Conservation (phyloP, 75 land plant genomes). For the Sequoia sempervirens region DNA sequence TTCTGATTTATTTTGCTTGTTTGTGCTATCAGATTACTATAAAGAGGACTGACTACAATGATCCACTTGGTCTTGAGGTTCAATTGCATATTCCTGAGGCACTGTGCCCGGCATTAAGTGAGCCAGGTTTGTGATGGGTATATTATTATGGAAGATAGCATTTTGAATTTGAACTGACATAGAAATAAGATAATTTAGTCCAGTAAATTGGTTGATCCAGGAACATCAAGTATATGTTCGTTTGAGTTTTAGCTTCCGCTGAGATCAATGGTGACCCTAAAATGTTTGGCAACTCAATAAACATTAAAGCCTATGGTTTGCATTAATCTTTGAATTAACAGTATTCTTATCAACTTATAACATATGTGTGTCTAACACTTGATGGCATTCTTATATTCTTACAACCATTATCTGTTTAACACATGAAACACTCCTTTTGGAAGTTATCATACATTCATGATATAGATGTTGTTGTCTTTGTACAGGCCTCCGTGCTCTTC, state of each 20-base stretch:
- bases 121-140: slow-evolving; percentile 61
- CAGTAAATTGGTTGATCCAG: background rate
- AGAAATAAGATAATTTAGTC: background rate
- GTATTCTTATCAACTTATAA: background rate
- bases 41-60: slow-evolving; percentile 81
- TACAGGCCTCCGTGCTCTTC: slow-evolving; percentile 89
- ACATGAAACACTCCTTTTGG: background rate
- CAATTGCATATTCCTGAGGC: slow-evolving; percentile 84
- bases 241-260: background rate
- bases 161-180: background rate
- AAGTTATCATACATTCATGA: slow-evolving; percentile 5
- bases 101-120: slow-evolving; percentile 92
- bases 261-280: background rate
- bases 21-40: slow-evolving; percentile 72
- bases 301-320: background rate
- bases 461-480: background rate
- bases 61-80: slow-evolving; percentile 95
- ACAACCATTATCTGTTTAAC: background rate
- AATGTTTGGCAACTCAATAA: background rate
- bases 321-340: background rate
- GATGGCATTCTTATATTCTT: too few relatives aligned
- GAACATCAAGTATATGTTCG: background rate
- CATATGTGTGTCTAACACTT: background rate
- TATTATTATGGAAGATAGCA: background rate
- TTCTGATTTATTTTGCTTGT: slow-evolving; percentile 6